Conservation (phyloP, 176 grass and related monocot species). For the Tuctoria greenei region DNA sequence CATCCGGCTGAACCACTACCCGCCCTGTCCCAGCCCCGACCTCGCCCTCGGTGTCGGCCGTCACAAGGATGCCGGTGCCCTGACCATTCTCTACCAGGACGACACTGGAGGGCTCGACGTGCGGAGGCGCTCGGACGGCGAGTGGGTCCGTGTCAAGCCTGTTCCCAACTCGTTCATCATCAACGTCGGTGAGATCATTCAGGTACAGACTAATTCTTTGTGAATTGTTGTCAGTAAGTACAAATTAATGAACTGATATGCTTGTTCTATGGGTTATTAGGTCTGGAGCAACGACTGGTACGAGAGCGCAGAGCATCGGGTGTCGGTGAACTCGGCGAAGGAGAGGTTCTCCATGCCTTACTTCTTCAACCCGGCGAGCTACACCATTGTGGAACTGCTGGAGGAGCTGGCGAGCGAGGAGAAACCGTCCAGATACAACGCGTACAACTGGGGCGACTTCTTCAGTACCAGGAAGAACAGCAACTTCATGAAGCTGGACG, state of each 20-base stretch:
- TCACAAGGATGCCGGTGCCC: slow-evolving; percentile 80
- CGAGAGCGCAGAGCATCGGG: slow-evolving; percentile 79
- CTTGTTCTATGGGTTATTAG: neutral
- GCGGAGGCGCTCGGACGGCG: slow-evolving; percentile 54
- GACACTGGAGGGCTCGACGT: slow-evolving; percentile 78
- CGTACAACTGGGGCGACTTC: slow-evolving; percentile 65
- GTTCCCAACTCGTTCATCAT: slow-evolving; percentile 60
- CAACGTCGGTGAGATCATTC: slow-evolving; percentile 75
- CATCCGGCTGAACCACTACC: slow-evolving; percentile 85
- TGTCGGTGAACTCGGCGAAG: slow-evolving; percentile 48
- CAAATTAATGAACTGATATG: neutral
- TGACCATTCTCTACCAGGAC: slow-evolving; percentile 86
- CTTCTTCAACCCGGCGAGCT: slow-evolving; percentile 66
- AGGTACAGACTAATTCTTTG: slow-evolving; percentile 30
- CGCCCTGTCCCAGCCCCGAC: slow-evolving; percentile 74
- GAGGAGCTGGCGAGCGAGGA: slow-evolving; percentile 56
- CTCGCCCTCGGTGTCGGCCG: slow-evolving; percentile 78
- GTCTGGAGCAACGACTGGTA: slow-evolving; percentile 97
- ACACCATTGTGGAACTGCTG: slow-evolving; percentile 45
- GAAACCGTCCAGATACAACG: slow-evolving; percentile 49
- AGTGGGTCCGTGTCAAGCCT: slow-evolving; percentile 79
- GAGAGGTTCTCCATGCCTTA: slow-evolving; percentile 75
- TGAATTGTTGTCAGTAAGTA: neutral
- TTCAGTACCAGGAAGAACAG: slow-evolving; percentile 56
- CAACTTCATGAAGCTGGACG: slow-evolving; percentile 69